phyloP scores from a whole-genome alignment of 148 eudicot genomes.

The Hydrangea macrophylla region DNA sequence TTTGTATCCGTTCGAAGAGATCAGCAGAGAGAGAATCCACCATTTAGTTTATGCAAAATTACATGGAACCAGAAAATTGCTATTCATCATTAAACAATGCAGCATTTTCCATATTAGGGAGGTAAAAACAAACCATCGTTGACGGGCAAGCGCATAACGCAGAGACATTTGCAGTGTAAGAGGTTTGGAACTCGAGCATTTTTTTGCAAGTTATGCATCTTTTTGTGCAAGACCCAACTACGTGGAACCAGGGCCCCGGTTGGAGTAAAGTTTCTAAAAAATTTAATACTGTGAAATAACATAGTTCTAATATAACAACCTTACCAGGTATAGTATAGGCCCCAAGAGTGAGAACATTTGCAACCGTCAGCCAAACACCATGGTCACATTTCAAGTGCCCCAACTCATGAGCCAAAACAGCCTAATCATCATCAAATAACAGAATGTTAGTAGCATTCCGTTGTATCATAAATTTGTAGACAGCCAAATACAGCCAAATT shows the following conservation, averaged over 20 bases:
- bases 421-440: conserved; percentile 40
- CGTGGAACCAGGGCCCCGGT: too few species aligned
- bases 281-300: too few species aligned
- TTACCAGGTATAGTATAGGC: conserved; percentile 88
- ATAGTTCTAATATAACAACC: not conserved
- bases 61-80: not conserved
- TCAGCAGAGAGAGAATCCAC: not conserved
- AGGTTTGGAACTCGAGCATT: too few species aligned
- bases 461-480: not conserved
- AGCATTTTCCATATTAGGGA: not conserved
- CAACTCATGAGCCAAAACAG: conserved; percentile 96
- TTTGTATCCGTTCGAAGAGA: not conserved
- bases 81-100: not conserved
- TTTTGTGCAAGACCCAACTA: too few species aligned
- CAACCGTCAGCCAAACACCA: conserved; percentile 92
- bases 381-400: conserved; percentile 99
- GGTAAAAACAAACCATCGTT: not conserved
- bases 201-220: too few species aligned
- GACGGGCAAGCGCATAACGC: not conserved
- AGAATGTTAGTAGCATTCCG: conserved; percentile 1
- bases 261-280: too few species aligned
- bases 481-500: too few species aligned
- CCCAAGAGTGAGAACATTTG: conserved; percentile 84
- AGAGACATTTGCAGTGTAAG: not conserved
- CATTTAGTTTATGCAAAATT: not conserved